Evolutionary conservation across 441 rosid species (phyloP).

Genomic region (Syzygium malaccense): DNA sequence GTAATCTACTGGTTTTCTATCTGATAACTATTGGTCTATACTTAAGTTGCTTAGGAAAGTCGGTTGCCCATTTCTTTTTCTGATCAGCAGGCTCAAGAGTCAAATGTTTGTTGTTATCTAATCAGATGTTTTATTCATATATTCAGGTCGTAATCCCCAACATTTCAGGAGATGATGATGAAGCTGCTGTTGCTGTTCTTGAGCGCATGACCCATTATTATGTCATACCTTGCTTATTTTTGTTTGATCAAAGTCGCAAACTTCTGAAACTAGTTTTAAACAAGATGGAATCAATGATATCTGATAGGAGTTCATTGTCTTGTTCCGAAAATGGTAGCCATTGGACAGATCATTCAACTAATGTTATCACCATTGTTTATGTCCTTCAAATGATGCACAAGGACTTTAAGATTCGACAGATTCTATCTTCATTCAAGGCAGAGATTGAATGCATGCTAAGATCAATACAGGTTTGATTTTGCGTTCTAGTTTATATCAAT

Average conservation of each 20-base stretch:
- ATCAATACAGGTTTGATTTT: conserved; percentile 43
- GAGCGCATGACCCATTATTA: conserved; percentile 27
- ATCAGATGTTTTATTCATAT: neutral
- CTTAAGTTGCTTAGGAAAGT: neutral
- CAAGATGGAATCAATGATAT: conserved; percentile 31
- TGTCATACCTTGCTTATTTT: conserved; percentile 52
- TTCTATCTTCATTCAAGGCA: conserved; percentile 27
- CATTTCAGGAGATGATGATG: conserved; percentile 38
- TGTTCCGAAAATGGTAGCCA: conserved; percentile 14
- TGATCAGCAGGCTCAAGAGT: neutral
- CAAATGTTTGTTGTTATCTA: neutral
- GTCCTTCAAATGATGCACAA: conserved; percentile 40
- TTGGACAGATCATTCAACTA: conserved; percentile 19
- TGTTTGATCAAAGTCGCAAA: conserved; percentile 56
- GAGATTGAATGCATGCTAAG: conserved; percentile 43
- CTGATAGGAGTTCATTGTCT: conserved; percentile 18
- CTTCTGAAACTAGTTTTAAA: conserved; percentile 39
- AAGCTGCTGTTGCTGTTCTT: neutral
- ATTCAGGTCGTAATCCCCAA: conserved; percentile 30
- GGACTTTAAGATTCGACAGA: conserved; percentile 40
- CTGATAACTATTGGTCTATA: neutral
- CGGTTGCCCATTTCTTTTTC: neutral
- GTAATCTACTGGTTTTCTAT: neutral
- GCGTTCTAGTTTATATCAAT: neutral
- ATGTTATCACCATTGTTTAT: conserved; percentile 39